These are phyloP conservation scores for Pseudogymnoascus sp. DNA, from an alignment of 2,329 filamentous ascomycete genomes.

Conservation along the genomic window DNA sequence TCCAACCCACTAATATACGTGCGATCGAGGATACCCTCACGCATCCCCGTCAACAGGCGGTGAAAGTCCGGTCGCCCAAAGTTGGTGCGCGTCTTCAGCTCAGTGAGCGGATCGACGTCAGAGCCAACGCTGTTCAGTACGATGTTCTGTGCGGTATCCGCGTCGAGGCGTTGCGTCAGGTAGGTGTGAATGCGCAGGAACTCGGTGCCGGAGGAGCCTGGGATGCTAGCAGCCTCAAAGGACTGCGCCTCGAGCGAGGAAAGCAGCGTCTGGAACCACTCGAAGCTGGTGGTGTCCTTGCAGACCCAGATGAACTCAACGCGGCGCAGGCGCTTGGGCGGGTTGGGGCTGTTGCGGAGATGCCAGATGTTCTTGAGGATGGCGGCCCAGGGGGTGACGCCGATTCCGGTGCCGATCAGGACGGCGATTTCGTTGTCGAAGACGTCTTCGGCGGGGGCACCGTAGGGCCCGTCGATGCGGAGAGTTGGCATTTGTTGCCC, in stretches of 20 bases:
- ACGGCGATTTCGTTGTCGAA: slow-evolving; percentile 88
- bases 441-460: slow-evolving; percentile 93
- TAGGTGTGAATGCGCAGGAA: slow-evolving; percentile 98
- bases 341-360: slow-evolving; percentile 79
- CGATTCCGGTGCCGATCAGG: slow-evolving; percentile 77
- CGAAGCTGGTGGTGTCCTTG: slow-evolving; percentile 89
- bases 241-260: slow-evolving; percentile 85
- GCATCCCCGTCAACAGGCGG: slow-evolving; percentile 72
- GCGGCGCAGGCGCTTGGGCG: slow-evolving; percentile 77
- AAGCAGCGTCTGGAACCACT: slow-evolving; percentile 96
- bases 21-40: slow-evolving; percentile 75
- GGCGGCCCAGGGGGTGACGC: slow-evolving; percentile 77
- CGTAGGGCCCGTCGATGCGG: slow-evolving; percentile 90
- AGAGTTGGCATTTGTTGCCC: slow-evolving; percentile 85
- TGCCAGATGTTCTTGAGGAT: slow-evolving; percentile 99
- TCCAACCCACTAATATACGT: slow-evolving; percentile 79
- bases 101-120: slow-evolving; percentile 81
- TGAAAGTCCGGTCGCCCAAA: slow-evolving; percentile 89
- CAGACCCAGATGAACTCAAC: slow-evolving; percentile 99
- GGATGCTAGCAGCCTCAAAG: slow-evolving; percentile 55
- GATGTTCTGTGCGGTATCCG: slow-evolving; percentile 91
- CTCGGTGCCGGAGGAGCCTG: slow-evolving; percentile 61
- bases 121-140: slow-evolving; percentile 90
- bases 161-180: slow-evolving; percentile 85
- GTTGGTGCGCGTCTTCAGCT: slow-evolving; percentile 82